Base-by-base conservation (phyloP, 371 early-diverging fungal genomes). In the Parasitella parasitica region DNA sequence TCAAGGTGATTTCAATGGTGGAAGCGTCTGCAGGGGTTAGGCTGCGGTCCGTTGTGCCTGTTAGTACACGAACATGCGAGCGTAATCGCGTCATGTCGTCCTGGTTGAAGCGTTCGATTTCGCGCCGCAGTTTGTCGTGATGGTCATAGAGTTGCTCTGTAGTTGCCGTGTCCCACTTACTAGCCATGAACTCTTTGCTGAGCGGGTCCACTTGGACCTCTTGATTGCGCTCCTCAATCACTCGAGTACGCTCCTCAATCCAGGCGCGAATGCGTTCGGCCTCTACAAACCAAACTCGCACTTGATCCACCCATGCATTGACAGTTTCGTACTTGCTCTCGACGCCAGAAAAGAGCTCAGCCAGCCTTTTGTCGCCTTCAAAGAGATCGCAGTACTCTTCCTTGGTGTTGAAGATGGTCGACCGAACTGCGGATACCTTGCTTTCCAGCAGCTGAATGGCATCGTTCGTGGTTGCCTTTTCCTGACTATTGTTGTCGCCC, bases 61-160 rank as follows among this genome's bases (percentile, higher is more conserved):
- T 78, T 24, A 81, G 58, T 12, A 57, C 37, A 37, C 73, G 70
- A 3, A 81, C 78, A 43, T 83, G 81, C 6, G 76, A 66, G 9
- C 81, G 68, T 0, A 84, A 59, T n/a, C 82, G 69, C 12, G 77
- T 64, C 75, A 84, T 80, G 54, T 84, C 84, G 32, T 80, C 84
- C 8, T 71, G 59, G 30, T 84, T 73, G 49, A 84, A 84, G 7
- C 72, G 72, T 8, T 81, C 82, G 18, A 82, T 66, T 37, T 80
- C 75, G n/a, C 69, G 61, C 35, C 74, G 67, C 9, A 84, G 61
- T 24, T 75, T 70, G 7, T 72, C 66, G 46, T 82, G 76, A 6
- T 78, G 75, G 24, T 66, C 64, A 37, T 69, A 62, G 15, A 76
- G 43, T 0, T 49, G 38, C 22, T 37, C 37, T 4, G 63, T 63